Conservation (phyloP, 2,329 filamentous ascomycete species). For the Botryotinia calthae region DNA sequence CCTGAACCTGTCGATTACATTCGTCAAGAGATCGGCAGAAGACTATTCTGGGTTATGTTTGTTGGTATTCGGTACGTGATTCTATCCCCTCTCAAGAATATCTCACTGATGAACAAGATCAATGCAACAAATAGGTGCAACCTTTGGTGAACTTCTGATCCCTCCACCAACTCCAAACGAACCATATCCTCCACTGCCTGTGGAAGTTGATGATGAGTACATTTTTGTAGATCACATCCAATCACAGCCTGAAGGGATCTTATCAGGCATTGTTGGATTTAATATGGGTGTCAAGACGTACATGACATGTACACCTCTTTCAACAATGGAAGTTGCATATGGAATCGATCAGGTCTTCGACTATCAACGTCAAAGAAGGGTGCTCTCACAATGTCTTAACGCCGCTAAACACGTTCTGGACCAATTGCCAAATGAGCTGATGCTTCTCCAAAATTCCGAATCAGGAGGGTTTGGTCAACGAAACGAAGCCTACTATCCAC, state of each 20-base stretch:
- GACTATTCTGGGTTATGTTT: constrained; percentile 82
- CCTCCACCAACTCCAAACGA: constrained; percentile 72
- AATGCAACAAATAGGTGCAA: constrained; percentile 72
- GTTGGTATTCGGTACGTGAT: constrained; percentile 62
- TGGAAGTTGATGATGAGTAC: constrained; percentile 81
- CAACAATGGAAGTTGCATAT: constrained; percentile 79
- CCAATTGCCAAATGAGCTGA: constrained; percentile 66
- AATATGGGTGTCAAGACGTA: constrained; percentile 77
- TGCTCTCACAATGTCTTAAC: constrained; percentile 68
- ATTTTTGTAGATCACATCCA: constrained; percentile 70
- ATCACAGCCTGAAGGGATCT: constrained; percentile 62
- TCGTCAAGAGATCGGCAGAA: constrained; percentile 69
- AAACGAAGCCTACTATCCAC: constrained; percentile 53
- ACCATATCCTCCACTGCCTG: constrained; percentile 74
- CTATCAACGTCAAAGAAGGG: constrained; percentile 72
- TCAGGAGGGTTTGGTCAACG: constrained; percentile 41
- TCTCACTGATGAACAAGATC: constrained; percentile 49
- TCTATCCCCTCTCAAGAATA: not conserved
- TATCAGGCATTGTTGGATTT: constrained; percentile 76
- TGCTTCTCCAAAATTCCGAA: constrained; percentile 47
- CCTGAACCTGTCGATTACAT: constrained; percentile 56
- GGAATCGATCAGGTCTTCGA: constrained; percentile 73
- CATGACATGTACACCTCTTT: constrained; percentile 73
- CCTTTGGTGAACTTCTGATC: constrained; percentile 69
- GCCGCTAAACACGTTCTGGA: constrained; percentile 68